These are phyloP conservation scores for Penicillium rolfsii DNA, from an alignment of 2,329 filamentous ascomycete species.

Conservation along the genomic window DNA sequence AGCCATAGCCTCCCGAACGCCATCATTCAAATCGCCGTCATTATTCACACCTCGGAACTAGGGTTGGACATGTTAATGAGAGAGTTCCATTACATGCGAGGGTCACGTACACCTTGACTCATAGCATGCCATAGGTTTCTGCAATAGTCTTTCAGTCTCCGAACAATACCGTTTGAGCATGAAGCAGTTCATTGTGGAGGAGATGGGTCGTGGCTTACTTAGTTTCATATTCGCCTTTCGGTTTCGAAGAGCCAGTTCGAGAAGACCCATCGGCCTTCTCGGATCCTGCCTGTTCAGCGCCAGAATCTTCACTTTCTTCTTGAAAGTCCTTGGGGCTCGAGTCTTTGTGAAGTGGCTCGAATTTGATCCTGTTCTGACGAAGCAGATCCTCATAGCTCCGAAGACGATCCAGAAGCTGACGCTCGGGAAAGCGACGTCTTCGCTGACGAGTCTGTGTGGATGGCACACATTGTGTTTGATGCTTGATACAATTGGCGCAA, in stretches of 20 bases:
- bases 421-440: slow-evolving; percentile 1
- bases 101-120: slow-evolving; percentile 45
- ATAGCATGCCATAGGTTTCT: slow-evolving; percentile 55
- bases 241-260: slow-evolving; percentile 1
- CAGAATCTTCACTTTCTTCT: background rate
- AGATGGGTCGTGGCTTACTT: slow-evolving; percentile 5
- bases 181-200: slow-evolving; percentile 17
- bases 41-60: slow-evolving; percentile 7
- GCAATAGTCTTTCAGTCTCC: slow-evolving; percentile 10
- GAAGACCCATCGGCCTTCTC: background rate
- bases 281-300: background rate
- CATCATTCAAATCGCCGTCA: slow-evolving; percentile 9
- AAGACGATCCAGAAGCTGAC: background rate
- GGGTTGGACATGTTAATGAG: background rate
- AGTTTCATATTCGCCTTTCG: slow-evolving; percentile 2
- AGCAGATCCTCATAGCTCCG: slow-evolving; percentile 1
- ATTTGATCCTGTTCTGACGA: slow-evolving; percentile 1
- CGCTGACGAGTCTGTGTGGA: slow-evolving; percentile 26
- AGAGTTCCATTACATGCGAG: too few relatives aligned
- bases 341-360: background rate
- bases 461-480: background rate
- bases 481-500: background rate
- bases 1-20: slow-evolving; percentile 8
- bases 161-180: background rate
- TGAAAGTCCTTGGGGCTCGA: background rate